phyloP scores from a whole-genome alignment of 352 stramenopile genomes.

The Pythium folliculosum region DNA sequence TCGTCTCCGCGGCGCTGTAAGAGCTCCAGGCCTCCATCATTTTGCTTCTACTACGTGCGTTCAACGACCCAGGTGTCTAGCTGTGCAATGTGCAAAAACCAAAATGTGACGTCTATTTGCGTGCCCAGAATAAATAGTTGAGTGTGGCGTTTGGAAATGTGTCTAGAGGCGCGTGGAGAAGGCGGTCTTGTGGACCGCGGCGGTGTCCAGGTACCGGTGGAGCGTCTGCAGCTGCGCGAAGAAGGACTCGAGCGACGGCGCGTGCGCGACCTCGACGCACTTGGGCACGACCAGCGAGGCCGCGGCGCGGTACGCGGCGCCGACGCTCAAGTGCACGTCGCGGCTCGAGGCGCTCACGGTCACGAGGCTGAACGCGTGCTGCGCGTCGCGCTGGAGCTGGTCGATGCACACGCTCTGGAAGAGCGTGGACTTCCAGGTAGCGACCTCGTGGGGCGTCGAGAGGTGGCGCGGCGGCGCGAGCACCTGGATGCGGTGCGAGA shows the following conservation, averaged over 20 bases:
- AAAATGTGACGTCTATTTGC: slow-evolving; percentile 4
- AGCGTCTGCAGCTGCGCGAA: slow-evolving; percentile 59
- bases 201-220: slow-evolving; percentile 42
- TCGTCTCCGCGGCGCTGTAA: background rate
- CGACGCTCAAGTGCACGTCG: slow-evolving; percentile 37
- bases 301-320: slow-evolving; percentile 28
- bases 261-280: slow-evolving; percentile 16
- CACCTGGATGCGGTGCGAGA: slow-evolving; percentile 35
- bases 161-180: slow-evolving; percentile 42
- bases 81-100: background rate
- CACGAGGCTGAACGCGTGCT: slow-evolving; percentile 41
- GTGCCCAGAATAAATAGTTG: slow-evolving; percentile 3
- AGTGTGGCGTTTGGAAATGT: background rate
- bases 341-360: slow-evolving; percentile 36
- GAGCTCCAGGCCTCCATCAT: background rate
- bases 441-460: slow-evolving; percentile 32
- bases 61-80: background rate
- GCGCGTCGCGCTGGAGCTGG: slow-evolving; percentile 25
- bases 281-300: slow-evolving; percentile 48
- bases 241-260: slow-evolving; percentile 52
- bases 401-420: slow-evolving; percentile 47
- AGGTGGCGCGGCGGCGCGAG: slow-evolving; percentile 46
- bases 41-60: slow-evolving; percentile 9
- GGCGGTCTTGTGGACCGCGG: slow-evolving; percentile 34
- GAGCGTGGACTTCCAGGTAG: slow-evolving; percentile 44